These are phyloP conservation scores for Colletotrichum liaoningense DNA, from an alignment of 2,329 filamentous ascomycete species.

Conservation along the genomic window DNA sequence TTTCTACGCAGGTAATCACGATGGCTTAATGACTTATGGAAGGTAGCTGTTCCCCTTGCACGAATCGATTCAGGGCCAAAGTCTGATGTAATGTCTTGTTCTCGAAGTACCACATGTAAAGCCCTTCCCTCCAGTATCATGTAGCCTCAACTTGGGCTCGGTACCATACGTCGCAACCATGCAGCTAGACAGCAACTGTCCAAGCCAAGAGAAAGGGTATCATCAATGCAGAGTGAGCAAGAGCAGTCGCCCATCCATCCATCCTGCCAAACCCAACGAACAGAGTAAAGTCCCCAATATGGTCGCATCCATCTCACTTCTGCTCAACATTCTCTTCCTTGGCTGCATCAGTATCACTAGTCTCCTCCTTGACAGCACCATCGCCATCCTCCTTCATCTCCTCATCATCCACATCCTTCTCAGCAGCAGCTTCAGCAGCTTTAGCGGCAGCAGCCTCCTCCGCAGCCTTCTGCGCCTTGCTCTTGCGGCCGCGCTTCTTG, in stretches of 20 bases:
- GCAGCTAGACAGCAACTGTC: neutral
- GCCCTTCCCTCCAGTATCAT: too few relatives aligned
- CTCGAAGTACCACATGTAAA: neutral
- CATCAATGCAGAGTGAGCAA: neutral
- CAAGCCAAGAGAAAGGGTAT: neutral
- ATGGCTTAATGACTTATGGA: too few relatives aligned
- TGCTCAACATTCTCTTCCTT: neutral
- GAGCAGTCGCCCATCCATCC: too few relatives aligned
- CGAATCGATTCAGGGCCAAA: neutral
- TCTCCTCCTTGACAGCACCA: neutral
- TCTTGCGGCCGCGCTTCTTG: slow-evolving; percentile 25
- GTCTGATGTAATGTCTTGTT: neutral
- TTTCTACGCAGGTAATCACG: too few relatives aligned
- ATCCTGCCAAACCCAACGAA: neutral
- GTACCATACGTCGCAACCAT: too few relatives aligned
- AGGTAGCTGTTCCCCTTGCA: too few relatives aligned
- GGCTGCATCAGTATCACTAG: neutral
- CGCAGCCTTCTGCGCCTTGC: neutral
- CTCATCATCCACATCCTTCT: neutral
- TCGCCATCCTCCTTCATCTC: neutral
- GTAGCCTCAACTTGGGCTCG: neutral
- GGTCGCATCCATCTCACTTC: neutral
- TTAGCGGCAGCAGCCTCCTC: neutral
- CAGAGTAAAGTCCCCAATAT: neutral
- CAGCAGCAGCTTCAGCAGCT: neutral